A percentile compares a stretch with the other conserved stretches of the same genome.
These are phyloP conservation scores for Sugiyamaella marilandica DNA, from an alignment of 805 yeast species.

Conservation along the genomic window DNA sequence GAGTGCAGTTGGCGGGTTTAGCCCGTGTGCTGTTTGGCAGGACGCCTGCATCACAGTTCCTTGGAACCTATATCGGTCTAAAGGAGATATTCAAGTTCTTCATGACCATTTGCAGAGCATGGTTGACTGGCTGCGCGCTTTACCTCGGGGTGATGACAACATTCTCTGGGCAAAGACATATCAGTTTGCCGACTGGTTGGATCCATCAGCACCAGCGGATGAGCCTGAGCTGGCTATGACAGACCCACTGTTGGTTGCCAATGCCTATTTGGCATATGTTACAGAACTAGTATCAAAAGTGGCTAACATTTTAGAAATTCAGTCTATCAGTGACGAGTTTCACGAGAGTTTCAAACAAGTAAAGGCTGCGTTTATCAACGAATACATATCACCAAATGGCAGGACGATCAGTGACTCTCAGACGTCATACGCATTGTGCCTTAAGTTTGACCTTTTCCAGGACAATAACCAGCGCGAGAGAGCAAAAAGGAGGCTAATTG, in stretches of 20 bases:
- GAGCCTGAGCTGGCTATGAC: slow-evolving; percentile 25
- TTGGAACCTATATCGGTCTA: slow-evolving; percentile 36
- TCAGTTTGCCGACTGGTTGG: slow-evolving; percentile 33
- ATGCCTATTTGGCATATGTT: slow-evolving; percentile 24
- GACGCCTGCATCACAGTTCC: slow-evolving; percentile 28
- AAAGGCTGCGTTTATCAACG: slow-evolving; percentile 17
- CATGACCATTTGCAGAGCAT: background rate
- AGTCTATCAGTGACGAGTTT: background rate
- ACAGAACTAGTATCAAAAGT: slow-evolving; percentile 14
- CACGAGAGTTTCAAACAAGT: slow-evolving; percentile 14
- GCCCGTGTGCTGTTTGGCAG: slow-evolving; percentile 18
- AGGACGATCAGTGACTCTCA: slow-evolving; percentile 24
- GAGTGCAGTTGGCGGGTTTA: slow-evolving; percentile 17
- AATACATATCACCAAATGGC: slow-evolving; percentile 22
- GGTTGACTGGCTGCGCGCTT: background rate
- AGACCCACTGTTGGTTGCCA: slow-evolving; percentile 25
- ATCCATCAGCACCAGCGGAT: slow-evolving; percentile 29
- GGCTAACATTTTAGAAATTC: slow-evolving; percentile 13
- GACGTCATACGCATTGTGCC: slow-evolving; percentile 26
- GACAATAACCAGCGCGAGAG: slow-evolving; percentile 7
- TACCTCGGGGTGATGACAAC: slow-evolving; percentile 9
- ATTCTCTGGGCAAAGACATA: slow-evolving; percentile 16
- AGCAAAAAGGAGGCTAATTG: slow-evolving; percentile 1
- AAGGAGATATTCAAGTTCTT: slow-evolving; percentile 28
- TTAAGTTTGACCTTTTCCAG: slow-evolving; percentile 20